phyloP scores from a whole-genome alignment of 1,139 yeast species.

The Waltiozyma sp. region DNA sequence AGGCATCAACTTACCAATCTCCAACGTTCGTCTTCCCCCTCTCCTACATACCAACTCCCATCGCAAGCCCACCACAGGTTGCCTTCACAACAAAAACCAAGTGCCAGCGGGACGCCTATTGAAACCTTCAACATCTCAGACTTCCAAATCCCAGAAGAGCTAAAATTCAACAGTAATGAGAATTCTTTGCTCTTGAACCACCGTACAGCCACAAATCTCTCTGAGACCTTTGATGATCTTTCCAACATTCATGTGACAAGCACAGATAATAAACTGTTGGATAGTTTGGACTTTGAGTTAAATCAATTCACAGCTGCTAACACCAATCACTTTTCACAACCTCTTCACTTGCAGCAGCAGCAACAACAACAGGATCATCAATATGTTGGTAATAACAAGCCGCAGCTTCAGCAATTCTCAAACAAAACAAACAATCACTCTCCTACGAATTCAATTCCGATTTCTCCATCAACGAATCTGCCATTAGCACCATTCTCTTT shows the following conservation, averaged over 20 bases:
- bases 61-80: not conserved
- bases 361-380: too few species aligned
- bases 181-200: not conserved
- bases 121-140: not conserved
- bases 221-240: not conserved
- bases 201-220: not conserved
- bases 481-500: not conserved
- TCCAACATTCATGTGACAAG: not conserved
- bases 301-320: not conserved
- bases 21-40: not conserved
- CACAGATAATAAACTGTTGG: not conserved
- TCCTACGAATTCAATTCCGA: not conserved
- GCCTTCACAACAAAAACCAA: not conserved
- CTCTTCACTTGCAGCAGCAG: not conserved
- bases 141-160: not conserved
- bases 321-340: not conserved
- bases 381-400: too few species aligned
- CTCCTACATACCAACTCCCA: not conserved
- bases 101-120: not conserved
- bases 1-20: not conserved
- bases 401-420: too few species aligned
- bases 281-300: not conserved
- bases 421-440: not conserved
- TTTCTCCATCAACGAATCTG: not conserved
- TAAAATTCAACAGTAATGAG: not conserved